phyloP scores from a whole-genome alignment of 306 rosid genomes.

The Corylus avellana region DNA sequence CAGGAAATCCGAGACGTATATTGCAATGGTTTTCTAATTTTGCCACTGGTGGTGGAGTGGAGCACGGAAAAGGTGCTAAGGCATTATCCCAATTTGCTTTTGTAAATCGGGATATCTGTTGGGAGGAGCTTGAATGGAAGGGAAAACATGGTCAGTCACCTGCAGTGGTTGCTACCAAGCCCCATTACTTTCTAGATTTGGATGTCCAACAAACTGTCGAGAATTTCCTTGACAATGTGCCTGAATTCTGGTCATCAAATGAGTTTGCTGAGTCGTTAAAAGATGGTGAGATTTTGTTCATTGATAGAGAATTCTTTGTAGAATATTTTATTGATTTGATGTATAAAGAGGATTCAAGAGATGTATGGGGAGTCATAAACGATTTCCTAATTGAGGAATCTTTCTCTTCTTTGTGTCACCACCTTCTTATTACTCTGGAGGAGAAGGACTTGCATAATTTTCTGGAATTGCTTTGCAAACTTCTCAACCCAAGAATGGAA shows the following conservation, averaged over 20 bases:
- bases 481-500: conserved; percentile 48
- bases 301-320: conserved; percentile 66
- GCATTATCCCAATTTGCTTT: conserved; percentile 84
- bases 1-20: conserved; percentile 73
- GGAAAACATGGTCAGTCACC: conserved; percentile 99
- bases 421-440: conserved; percentile 75
- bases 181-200: conserved; percentile 89
- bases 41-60: conserved; percentile 51
- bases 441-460: conserved; percentile 65
- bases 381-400: conserved; percentile 69
- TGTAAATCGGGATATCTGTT: conserved; percentile 77
- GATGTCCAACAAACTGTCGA: conserved; percentile 69
- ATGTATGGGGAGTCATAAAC: conserved; percentile 63
- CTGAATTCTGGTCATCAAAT: conserved; percentile 87
- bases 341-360: conserved; percentile 61
- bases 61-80: conserved; percentile 73
- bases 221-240: conserved; percentile 78
- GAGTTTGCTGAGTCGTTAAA: conserved; percentile 78
- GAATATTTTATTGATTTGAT: conserved; percentile 63
- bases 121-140: conserved; percentile 98
- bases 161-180: conserved; percentile 94
- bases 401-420: conserved; percentile 71
- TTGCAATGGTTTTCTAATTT: conserved; percentile 71
- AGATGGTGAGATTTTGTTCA: conserved; percentile 76
- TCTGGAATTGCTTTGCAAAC: conserved; percentile 50